Percentiles rank a stretch among this genome's conserved stretches.
Evolutionary conservation across 2,329 filamentous ascomycete genomes (phyloP).

Genomic region (Xylariaceae sp.): DNA sequence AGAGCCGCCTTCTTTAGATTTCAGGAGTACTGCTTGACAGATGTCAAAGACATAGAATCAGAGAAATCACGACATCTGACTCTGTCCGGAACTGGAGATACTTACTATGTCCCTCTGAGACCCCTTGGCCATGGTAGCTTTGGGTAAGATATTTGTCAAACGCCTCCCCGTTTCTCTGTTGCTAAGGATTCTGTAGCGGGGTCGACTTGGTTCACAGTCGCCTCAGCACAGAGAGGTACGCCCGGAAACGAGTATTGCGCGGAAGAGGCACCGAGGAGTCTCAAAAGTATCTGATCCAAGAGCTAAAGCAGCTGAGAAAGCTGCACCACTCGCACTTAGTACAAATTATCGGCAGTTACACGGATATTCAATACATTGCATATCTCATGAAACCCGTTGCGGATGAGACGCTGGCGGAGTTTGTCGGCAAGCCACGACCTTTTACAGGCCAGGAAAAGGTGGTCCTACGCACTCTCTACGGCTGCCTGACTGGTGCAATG

Average conservation of each 20-base stretch:
- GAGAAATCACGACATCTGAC: slow-evolving; percentile 5
- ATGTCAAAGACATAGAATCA: slow-evolving; percentile 16
- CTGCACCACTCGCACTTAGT: slow-evolving; percentile 14
- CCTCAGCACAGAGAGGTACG: slow-evolving; percentile 10
- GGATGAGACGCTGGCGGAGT: slow-evolving; percentile 7
- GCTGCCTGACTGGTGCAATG: slow-evolving; percentile 17
- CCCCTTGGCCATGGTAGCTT: slow-evolving; percentile 16
- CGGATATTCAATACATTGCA: slow-evolving; percentile 15
- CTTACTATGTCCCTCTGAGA: slow-evolving; percentile 7
- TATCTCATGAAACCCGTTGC: slow-evolving; percentile 18
- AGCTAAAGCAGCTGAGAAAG: slow-evolving; percentile 8
- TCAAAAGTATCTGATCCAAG: slow-evolving; percentile 7
- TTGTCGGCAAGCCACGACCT: neutral
- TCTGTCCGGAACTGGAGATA: slow-evolving; percentile 8
- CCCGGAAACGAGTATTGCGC: slow-evolving; percentile 12
- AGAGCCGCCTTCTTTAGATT: slow-evolving; percentile 12
- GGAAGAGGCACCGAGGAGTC: slow-evolving; percentile 8
- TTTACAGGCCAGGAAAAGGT: neutral
- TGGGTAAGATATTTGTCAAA: slow-evolving; percentile 3
- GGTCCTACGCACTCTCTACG: slow-evolving; percentile 12
- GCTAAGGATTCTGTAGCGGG: slow-evolving; percentile 3
- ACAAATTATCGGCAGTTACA: slow-evolving; percentile 17
- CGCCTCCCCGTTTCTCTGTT: neutral
- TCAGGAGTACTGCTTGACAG: slow-evolving; percentile 19
- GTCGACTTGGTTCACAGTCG: slow-evolving; percentile 15